Evolutionary conservation across 179 eudicot genomes (phyloP), one percentile per base, ranked within the genome.

Genomic region (Vitellaria paradoxa): DNA sequence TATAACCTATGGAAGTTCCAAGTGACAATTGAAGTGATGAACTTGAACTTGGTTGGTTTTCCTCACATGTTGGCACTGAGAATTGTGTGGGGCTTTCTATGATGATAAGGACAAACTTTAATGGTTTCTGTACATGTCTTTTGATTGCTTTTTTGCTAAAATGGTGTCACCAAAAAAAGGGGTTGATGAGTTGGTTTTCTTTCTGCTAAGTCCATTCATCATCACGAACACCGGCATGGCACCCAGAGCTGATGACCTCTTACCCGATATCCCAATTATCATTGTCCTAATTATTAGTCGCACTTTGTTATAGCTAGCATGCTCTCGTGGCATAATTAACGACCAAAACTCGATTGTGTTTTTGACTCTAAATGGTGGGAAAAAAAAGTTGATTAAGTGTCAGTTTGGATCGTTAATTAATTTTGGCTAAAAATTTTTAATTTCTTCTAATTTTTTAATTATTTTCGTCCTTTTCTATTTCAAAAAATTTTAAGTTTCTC

Each of bases 61-160:
- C 6, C 59, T 74, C 69, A 24, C 77, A 62, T 74, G 68, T 23
- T 74, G 24, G 69, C 68, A 45, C 20, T 74, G 17, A 62, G 5
- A 52, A 3, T 13, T 20, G 69, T 65, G 77, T 30, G 9, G 13
- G 20, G 37, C 40, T 52, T 47, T 9, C 13, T 46, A 26, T 74
- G 7, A 24, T 74, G 60, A 62, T n/a, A 24, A 60, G 52, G 7
- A n/a, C 12, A n/a, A 21, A 46, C 68, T 61, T 15, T 61, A 45
- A 12, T 62, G 68, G 20, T 42, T 50, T 53, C 40, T 60, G 21
- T 13, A 30, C 37, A 30, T 0, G 37, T 30, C 37, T 30, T 15
- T 50, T 55, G 26, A 37, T 46, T 46, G 68, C 57, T 42, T 7
- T 50, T 45, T 45, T 61, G 56, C 56, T 20, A 61, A 74, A 42